Percentiles rank a stretch among this genome's conserved stretches.
Conservation (phyloP, 2,329 filamentous ascomycete genomes). For the Elsinoe batatas region DNA sequence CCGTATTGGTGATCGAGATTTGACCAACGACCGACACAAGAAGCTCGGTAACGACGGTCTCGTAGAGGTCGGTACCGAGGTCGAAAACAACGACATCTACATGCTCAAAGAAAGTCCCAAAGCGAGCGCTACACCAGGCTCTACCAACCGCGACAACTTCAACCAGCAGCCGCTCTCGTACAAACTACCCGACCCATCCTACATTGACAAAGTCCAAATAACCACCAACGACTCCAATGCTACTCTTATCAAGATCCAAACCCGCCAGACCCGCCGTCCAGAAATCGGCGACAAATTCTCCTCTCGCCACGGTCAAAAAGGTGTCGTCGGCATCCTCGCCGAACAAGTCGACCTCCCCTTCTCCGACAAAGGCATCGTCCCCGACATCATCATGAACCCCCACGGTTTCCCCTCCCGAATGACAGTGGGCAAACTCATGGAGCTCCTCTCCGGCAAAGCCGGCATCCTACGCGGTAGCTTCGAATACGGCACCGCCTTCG, state of each 20-base stretch:
- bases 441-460: conserved; percentile 89
- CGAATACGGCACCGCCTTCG: conserved; percentile 85
- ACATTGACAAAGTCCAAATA: conserved; percentile 94
- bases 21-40: conserved; percentile 45
- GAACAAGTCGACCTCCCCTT: conserved; percentile 97
- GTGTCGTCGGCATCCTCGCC: conserved; percentile 92
- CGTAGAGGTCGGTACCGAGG: conserved; percentile 71
- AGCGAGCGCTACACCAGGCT: conserved; percentile 43
- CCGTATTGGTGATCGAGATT: conserved; percentile 49
- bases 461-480: conserved; percentile 75
- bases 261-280: conserved; percentile 86
- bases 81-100: conserved; percentile 73
- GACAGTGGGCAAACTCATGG: conserved; percentile 97
- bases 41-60: conserved; percentile 80
- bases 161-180: conserved; percentile 17
- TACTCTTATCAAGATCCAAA: conserved; percentile 85
- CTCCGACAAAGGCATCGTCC: conserved; percentile 78
- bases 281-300: conserved; percentile 98
- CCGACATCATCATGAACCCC: conserved; percentile 99
- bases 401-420: conserved; percentile 99
- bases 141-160: conserved; percentile 26
- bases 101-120: conserved; percentile 77
- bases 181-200: conserved; percentile 70
- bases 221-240: conserved; percentile 81
- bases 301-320: conserved; percentile 95